These are phyloP conservation scores for Myrica gale DNA, from an alignment of 306 rosid species.

Conservation along the genomic window DNA sequence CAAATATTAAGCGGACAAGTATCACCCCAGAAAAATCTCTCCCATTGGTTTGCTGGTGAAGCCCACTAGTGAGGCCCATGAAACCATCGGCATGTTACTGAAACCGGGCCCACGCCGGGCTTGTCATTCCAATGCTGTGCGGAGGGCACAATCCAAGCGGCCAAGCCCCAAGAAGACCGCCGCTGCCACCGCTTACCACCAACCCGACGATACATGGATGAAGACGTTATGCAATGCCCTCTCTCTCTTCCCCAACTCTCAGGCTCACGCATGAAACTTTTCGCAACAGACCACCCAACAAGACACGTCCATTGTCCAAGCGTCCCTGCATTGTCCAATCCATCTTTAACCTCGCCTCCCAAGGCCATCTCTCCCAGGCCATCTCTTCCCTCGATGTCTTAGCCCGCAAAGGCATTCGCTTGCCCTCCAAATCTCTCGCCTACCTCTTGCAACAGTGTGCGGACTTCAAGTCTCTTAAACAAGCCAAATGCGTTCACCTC, in stretches of 20 bases:
- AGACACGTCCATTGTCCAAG: constrained; percentile 24
- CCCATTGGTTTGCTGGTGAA: neutral
- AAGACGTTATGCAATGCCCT: constrained; percentile 62
- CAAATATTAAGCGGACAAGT: too few species aligned
- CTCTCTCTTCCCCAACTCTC: constrained; percentile 37
- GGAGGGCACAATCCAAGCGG: constrained; percentile 12
- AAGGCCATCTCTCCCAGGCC: constrained; percentile 50
- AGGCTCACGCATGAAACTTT: constrained; percentile 10
- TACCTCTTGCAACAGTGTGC: constrained; percentile 62
- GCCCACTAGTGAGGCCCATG: neutral
- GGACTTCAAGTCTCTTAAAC: constrained; percentile 35
- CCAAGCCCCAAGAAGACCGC: neutral
- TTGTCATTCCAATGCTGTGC: constrained; percentile 22
- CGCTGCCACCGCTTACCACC: neutral
- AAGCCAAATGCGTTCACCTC: constrained; percentile 66
- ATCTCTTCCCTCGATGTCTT: constrained; percentile 62
- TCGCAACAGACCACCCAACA: constrained; percentile 25
- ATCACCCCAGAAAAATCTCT: too few species aligned
- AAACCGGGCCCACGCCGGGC: neutral
- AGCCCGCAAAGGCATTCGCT: constrained; percentile 61
- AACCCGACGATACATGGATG: constrained; percentile 27
- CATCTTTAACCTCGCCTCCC: constrained; percentile 41
- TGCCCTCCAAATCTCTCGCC: constrained; percentile 56
- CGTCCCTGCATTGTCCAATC: constrained; percentile 56
- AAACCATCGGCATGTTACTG: neutral